Evolutionary conservation across 352 stramenopile genomes (phyloP), one percentile per base, ranked within the genome.

Genomic region (Proteromonas lacertae): DNA sequence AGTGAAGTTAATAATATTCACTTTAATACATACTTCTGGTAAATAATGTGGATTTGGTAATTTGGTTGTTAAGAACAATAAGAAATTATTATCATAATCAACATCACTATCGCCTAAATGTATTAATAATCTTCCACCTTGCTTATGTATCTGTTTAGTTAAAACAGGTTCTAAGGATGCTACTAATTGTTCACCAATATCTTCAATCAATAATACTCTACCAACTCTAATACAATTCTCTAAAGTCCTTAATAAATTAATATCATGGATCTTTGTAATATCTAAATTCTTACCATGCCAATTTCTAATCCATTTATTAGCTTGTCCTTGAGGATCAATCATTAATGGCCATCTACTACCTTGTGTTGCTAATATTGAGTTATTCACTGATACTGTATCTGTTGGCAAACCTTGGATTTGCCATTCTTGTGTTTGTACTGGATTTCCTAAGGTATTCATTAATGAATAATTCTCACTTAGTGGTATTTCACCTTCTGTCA

Each of bases 1-100:
- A 0, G 73, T 90, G 45, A 90, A 90, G 50, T 90, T 90, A 51
- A 90, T 89, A 8, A 90, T 59, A 1, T 72, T 90, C 28, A 90
- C 73, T 47, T 90, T 89, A 47, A 90, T 90, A 56, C 77, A 90
- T 3, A 89, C 64, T 22, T 90, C 74, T 0, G 74, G 74, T 5
- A 88, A 48, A 41, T 90, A 89, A 50, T 89, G 73, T 5, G 73
- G 73, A 40, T 89, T 89, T 4, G 73, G 60, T 14, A 84, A 51
- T 44, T 89, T 89, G 0, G 73, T 89, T 0, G 74, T 87, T 26
- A 90, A 52, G 40, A 73, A 86, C 10, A 90, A 48, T 41, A 74
- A 70, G 49, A 90, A 90, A 0, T 57, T 56, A 5, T 64, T 60
- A 25, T 83, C 66, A 44, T 90, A 89, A 45, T 88, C 73, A 1